Percentiles rank a stretch among this genome's conserved stretches.
Evolutionary conservation across 225 moss, liverwort and hornwort genomes (phyloP).

Genomic region (Pseudisothecium myosuroides): DNA sequence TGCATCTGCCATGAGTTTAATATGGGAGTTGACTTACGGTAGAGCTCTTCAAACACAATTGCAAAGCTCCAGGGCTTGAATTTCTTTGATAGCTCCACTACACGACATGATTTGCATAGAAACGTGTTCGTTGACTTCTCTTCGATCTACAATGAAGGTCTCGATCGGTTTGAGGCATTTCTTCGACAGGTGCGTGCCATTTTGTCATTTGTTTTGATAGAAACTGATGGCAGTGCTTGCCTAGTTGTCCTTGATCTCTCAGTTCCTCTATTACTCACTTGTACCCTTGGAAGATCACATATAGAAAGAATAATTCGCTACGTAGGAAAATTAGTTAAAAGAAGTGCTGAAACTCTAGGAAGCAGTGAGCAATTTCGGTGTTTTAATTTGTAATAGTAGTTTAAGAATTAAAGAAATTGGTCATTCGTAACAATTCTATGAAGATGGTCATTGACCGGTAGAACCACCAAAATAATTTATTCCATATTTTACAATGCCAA

Average conservation of each 20-base stretch:
- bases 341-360: rapidly evolving
- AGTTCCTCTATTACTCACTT: not conserved
- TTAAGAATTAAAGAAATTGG: not conserved
- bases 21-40: too few relatives aligned
- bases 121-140: not conserved
- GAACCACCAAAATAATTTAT: not conserved
- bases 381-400: not conserved
- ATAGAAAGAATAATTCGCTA: not conserved
- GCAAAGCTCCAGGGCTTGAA: not conserved
- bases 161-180: not conserved
- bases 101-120: not conserved
- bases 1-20: too few relatives aligned
- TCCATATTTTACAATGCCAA: not conserved
- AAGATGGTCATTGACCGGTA: not conserved
- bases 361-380: not conserved
- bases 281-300: not conserved
- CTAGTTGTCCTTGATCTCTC: not conserved
- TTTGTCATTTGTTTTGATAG: not conserved
- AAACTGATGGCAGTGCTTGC: not conserved
- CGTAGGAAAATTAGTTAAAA: not conserved
- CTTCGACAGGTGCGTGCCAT: not conserved
- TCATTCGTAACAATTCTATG: not conserved
- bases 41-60: not conserved
- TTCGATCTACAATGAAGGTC: not conserved
- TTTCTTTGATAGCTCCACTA: too few relatives aligned